phyloP scores from a whole-genome alignment of 805 yeast species.

The Hanseniaspora mollemarum region DNA sequence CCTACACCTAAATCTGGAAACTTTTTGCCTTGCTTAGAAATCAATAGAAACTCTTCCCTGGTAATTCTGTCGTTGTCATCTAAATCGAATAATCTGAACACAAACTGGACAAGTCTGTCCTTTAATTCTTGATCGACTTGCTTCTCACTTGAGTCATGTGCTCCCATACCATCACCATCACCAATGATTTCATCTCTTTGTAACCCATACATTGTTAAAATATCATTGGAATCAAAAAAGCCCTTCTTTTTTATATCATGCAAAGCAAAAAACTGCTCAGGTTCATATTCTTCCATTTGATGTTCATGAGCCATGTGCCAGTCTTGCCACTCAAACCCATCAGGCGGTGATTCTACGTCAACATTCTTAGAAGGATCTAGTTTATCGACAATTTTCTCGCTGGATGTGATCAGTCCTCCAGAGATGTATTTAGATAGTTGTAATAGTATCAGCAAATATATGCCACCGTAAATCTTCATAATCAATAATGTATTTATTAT shows the following conservation, averaged over 20 bases:
- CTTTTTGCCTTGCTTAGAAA: constrained; percentile 49
- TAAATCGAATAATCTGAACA: constrained; percentile 52
- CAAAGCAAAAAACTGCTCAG: constrained; percentile 62
- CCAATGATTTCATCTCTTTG: constrained; percentile 64
- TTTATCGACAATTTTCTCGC: constrained; percentile 2
- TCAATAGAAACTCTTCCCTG: constrained; percentile 58
- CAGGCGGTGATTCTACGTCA: constrained; percentile 37
- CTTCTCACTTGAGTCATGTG: constrained; percentile 53
- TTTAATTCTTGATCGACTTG: constrained; percentile 45
- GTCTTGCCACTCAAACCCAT: constrained; percentile 56
- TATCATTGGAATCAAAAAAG: constrained; percentile 46
- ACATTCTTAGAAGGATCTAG: constrained; percentile 24
- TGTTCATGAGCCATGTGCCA: constrained; percentile 93
- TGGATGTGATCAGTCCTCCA: constrained; percentile 8
- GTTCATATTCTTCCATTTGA: constrained; percentile 58
- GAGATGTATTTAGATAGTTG: no score
- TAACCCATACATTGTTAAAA: constrained; percentile 71
- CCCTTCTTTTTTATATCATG: constrained; percentile 64
- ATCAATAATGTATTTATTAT: no score
- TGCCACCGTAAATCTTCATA: no score
- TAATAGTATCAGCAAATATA: no score
- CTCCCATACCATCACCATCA: constrained; percentile 81
- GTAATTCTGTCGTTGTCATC: constrained; percentile 55
- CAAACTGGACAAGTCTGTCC: constrained; percentile 42
- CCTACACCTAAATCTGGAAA: constrained; percentile 91